Evolutionary conservation across 2,329 filamentous ascomycete species (phyloP).

Genomic region (Macroventuria anomochaeta): DNA sequence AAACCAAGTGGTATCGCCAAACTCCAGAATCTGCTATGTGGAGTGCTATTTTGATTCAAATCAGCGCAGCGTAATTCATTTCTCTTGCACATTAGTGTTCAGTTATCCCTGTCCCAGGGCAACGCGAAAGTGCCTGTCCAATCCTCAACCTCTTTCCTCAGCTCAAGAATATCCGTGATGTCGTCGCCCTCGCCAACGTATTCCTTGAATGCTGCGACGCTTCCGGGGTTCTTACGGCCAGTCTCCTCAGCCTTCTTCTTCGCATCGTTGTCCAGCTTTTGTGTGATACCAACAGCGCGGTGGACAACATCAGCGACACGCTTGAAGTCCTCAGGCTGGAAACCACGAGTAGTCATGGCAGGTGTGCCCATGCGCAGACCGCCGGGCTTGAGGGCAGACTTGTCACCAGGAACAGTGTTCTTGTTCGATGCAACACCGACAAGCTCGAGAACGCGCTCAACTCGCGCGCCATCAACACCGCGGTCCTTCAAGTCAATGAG

Average conservation of each 20-base stretch:
- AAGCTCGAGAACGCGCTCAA: conserved; percentile 94
- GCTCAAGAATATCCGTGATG: conserved; percentile 50
- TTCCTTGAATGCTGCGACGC: conserved; percentile 51
- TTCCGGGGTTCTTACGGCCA: conserved; percentile 49
- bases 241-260: conserved; percentile 47
- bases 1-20: conserved; percentile 21
- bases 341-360: conserved; percentile 96
- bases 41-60: conserved; percentile 15
- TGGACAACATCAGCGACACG: conserved; percentile 58
- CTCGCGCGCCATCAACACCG: conserved; percentile 87
- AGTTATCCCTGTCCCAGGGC: conserved; percentile 47
- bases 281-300: conserved; percentile 51
- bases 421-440: conserved; percentile 99
- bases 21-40: conserved; percentile 26
- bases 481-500: conserved; percentile 90
- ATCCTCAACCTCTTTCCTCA: conserved; percentile 51
- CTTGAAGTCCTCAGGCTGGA: conserved; percentile 90
- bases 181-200: conserved; percentile 51
- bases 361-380: conserved; percentile 96
- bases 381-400: conserved; percentile 91
- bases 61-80: conserved; percentile 2
- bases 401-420: conserved; percentile 97
- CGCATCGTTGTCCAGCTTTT: conserved; percentile 50
- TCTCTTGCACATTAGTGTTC: background rate
- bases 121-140: conserved; percentile 53